Conservation (phyloP, 345 rosid genomes). For the Erucastrum elatum region DNA sequence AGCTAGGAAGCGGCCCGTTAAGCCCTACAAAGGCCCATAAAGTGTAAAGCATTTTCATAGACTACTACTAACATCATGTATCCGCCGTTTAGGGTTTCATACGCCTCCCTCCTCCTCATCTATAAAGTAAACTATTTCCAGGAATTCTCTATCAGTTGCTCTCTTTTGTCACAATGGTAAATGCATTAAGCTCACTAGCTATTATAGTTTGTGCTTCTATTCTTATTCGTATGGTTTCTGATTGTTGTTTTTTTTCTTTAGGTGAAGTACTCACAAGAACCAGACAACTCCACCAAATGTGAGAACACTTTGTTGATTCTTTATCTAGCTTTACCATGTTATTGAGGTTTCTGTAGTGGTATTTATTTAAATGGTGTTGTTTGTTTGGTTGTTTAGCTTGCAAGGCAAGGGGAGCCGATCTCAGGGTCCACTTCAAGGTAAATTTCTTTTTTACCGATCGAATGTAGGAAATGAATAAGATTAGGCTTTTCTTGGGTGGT, state of each 20-base stretch:
- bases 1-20: background rate
- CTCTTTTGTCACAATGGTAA: slow-evolving; percentile 23
- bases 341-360: background rate
- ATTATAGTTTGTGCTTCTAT: background rate
- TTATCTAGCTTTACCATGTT: background rate
- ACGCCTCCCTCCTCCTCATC: background rate
- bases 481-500: background rate
- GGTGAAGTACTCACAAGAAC: slow-evolving; percentile 80
- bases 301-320: slow-evolving; percentile 17
- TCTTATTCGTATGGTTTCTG: background rate
- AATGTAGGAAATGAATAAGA: background rate
- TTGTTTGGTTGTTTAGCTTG: slow-evolving; percentile 47
- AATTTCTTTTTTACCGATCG: background rate
- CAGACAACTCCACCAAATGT: slow-evolving; percentile 75
- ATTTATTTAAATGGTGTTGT: background rate
- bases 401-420: slow-evolving; percentile 80
- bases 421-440: slow-evolving; percentile 82
- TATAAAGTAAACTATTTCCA: background rate
- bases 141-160: background rate
- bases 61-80: background rate
- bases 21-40: slow-evolving; percentile 6
- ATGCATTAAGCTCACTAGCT: background rate
- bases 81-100: slow-evolving; percentile 29
- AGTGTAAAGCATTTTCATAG: background rate
- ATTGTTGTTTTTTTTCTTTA: slow-evolving; percentile 6